Percentiles rank a stretch among this genome's conserved stretches.
These are phyloP conservation scores for Cryptosporidium sp. DNA, from an alignment of 169 alveolate genomes.

Conservation along the genomic window DNA sequence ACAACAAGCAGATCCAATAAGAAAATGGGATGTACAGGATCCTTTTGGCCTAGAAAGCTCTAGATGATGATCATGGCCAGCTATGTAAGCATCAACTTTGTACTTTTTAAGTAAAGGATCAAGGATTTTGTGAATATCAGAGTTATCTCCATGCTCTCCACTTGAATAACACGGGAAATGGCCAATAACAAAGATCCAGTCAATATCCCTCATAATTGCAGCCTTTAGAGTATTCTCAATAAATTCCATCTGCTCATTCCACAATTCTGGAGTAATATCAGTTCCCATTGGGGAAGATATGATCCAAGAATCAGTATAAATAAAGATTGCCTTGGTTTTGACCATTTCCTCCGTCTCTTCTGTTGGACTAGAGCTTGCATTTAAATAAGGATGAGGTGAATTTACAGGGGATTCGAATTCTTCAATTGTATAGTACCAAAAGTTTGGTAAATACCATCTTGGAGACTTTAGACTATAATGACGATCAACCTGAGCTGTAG, in stretches of 20 bases:
- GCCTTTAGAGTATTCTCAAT: constrained; percentile 86
- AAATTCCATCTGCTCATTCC: constrained; percentile 88
- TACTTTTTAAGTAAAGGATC: constrained; percentile 89
- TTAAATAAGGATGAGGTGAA: constrained; percentile 78
- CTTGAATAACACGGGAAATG: constrained; percentile 90
- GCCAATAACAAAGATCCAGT: constrained; percentile 90
- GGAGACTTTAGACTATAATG: constrained; percentile 80
- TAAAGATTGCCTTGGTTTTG: constrained; percentile 76
- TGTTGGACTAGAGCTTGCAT: constrained; percentile 13
- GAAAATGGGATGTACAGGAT: constrained; percentile 45
- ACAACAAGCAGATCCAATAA: constrained; percentile 73
- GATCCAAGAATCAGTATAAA: constrained; percentile 91
- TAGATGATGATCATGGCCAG: constrained; percentile 90
- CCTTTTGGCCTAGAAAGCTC: constrained; percentile 80
- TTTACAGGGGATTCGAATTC: constrained; percentile 52
- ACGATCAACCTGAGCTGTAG: constrained; percentile 70
- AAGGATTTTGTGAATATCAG: constrained; percentile 84
- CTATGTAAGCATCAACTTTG: constrained; percentile 89
- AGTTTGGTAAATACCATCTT: constrained; percentile 91
- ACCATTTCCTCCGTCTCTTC: constrained; percentile 7
- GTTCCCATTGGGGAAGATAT: constrained; percentile 87
- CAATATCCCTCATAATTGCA: constrained; percentile 85
- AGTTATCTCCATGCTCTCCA: constrained; percentile 89
- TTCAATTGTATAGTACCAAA: constrained; percentile 87
- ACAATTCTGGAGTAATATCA: constrained; percentile 79